Percentiles rank a stretch among this genome's conserved stretches.
Evolutionary conservation across 177 flowering plant genomes (phyloP).

Genomic region (Vitis hybrid): DNA sequence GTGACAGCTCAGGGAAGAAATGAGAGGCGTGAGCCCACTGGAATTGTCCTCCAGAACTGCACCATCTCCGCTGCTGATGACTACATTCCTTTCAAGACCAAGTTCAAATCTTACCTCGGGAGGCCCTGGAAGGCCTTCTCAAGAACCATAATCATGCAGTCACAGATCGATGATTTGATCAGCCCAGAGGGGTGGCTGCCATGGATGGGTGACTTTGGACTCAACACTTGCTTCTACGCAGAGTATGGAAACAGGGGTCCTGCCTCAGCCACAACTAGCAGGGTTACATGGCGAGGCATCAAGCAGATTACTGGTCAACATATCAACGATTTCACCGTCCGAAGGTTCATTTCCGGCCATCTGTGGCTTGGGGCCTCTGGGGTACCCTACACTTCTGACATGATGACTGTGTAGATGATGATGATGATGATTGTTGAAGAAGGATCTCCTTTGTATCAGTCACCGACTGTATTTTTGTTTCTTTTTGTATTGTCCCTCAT

Average conservation of each 20-base stretch:
- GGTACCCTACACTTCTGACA: constrained; percentile 51
- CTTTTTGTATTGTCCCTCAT: too few species aligned
- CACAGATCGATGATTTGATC: constrained; percentile 43
- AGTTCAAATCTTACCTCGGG: constrained; percentile 44
- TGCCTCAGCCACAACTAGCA: constrained; percentile 24
- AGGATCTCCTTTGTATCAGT: too few species aligned
- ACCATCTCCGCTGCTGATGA: constrained; percentile 37
- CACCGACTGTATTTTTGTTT: too few species aligned
- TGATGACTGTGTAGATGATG: constrained; percentile 8
- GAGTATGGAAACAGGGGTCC: constrained; percentile 53
- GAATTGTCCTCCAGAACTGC: constrained; percentile 46
- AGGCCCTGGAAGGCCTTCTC: constrained; percentile 63
- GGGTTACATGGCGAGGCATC: constrained; percentile 57
- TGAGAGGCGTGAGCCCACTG: constrained; percentile 18
- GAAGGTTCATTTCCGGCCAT: constrained; percentile 31
- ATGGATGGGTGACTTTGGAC: constrained; percentile 42
- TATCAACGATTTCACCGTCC: constrained; percentile 29
- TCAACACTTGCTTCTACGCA: constrained; percentile 38
- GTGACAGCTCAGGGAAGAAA: constrained; percentile 48
- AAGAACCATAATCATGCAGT: constrained; percentile 40
- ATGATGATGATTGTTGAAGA: too few species aligned
- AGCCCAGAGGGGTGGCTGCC: constrained; percentile 48
- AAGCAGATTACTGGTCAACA: constrained; percentile 21
- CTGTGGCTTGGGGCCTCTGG: constrained; percentile 43
- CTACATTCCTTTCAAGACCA: constrained; percentile 23